Evolutionary conservation across 73 alveolate genomes (phyloP).

Genomic region (Urostyla sp.): DNA sequence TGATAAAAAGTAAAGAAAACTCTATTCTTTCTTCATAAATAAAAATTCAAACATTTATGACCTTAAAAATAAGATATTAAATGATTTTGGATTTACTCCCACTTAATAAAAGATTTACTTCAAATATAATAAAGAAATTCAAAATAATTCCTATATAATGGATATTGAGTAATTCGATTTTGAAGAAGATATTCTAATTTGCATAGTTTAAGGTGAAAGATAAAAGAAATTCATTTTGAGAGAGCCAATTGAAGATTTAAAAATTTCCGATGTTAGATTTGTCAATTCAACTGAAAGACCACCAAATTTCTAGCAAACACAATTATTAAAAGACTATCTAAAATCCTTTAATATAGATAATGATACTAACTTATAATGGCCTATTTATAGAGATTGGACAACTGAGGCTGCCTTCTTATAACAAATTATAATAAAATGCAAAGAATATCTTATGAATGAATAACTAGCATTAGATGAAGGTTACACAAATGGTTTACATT

Average conservation of each 20-base stretch:
- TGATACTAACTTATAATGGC: conserved; percentile 57
- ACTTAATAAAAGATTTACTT: conserved; percentile 27
- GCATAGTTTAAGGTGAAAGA: conserved; percentile 12
- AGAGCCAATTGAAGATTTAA: conserved; percentile 61
- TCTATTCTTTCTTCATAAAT: conserved; percentile 56
- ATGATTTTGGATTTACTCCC: conserved; percentile 71
- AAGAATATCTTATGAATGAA: conserved; percentile 30
- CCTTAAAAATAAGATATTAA: conserved; percentile 49
- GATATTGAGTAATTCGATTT: conserved; percentile 53
- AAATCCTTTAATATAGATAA: conserved; percentile 1
- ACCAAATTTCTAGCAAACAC: no score
- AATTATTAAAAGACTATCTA: background rate
- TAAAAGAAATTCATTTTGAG: conserved; percentile 38
- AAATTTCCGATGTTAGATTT: conserved; percentile 62
- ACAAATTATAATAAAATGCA: conserved; percentile 6
- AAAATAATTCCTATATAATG: conserved; percentile 13
- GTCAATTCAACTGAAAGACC: conserved; percentile 44
- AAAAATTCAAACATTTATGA: conserved; percentile 59
- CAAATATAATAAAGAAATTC: conserved; percentile 34
- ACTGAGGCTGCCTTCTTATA: conserved; percentile 45
- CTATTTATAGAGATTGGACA: conserved; percentile 71
- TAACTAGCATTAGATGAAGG: conserved; percentile 28
- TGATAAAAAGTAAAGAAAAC: conserved; percentile 58
- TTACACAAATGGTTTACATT: conserved; percentile 1
- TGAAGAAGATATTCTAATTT: conserved; percentile 64